Conservation (phyloP, 2,329 filamentous ascomycete genomes). For the Aspergillus novoparasiticus region DNA sequence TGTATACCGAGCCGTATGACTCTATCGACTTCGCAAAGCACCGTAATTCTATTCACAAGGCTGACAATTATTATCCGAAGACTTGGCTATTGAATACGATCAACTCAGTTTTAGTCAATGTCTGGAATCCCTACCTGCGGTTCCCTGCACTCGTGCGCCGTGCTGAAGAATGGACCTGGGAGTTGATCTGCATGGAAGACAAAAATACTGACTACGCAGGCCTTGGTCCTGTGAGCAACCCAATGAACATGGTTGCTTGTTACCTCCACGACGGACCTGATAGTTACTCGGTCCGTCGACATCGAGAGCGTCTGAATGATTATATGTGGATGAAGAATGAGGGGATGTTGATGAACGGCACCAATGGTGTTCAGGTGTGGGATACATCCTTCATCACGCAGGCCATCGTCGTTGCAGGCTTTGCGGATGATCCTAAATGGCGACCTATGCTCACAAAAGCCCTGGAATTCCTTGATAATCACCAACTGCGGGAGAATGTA, state of each 20-base stretch:
- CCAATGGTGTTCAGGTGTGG: conserved; percentile 98
- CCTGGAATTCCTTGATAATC: conserved; percentile 81
- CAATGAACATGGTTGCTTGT: conserved; percentile 86
- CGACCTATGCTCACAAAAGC: conserved; percentile 80
- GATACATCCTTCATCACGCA: conserved; percentile 92
- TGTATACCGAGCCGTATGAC: conserved; percentile 78
- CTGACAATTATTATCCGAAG: conserved; percentile 93
- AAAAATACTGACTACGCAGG: conserved; percentile 86
- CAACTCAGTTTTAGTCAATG: conserved; percentile 76
- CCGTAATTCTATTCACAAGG: conserved; percentile 77
- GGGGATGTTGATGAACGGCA: conserved; percentile 93
- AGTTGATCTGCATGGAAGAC: conserved; percentile 87
- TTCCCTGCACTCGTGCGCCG: conserved; percentile 64
- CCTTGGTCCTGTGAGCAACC: conserved; percentile 84
- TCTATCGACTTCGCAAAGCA: conserved; percentile 75
- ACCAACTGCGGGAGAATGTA: conserved; percentile 86
- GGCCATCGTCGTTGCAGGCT: conserved; percentile 74
- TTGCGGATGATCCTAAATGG: conserved; percentile 77
- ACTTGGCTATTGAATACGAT: conserved; percentile 75
- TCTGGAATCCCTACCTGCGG: conserved; percentile 81
- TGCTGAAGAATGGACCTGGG: conserved; percentile 79
- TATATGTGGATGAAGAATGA: conserved; percentile 90
- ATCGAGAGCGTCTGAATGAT: conserved; percentile 80
- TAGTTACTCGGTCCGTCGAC: conserved; percentile 69
- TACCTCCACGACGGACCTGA: conserved; percentile 83